Evolutionary conservation across 2,329 filamentous ascomycete genomes (phyloP).

Genomic region (Neofusicoccum cordaticola): DNA sequence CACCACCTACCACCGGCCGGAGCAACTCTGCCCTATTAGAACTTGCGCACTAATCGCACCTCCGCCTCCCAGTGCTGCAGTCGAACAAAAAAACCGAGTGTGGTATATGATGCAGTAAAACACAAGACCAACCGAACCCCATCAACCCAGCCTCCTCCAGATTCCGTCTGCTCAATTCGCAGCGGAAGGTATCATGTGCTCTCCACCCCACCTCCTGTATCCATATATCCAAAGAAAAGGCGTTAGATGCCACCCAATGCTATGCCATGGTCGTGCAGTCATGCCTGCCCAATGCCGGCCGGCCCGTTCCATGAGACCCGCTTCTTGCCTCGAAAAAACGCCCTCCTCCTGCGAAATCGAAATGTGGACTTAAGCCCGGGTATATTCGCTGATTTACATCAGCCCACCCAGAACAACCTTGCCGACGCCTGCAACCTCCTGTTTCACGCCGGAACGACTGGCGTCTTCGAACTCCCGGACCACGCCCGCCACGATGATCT

Average conservation of each 20-base stretch:
- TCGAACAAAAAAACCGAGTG: not conserved
- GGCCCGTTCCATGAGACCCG: not conserved
- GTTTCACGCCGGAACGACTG: slow-evolving; percentile 70
- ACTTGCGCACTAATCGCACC: not conserved
- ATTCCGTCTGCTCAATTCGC: not conserved
- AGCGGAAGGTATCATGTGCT: slow-evolving; percentile 8
- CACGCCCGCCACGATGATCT: slow-evolving; percentile 81
- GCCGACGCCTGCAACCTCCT: slow-evolving; percentile 79
- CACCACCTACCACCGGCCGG: not conserved
- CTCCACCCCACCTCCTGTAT: not conserved
- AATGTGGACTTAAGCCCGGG: not conserved
- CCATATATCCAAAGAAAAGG: not conserved
- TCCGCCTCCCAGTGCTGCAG: not conserved
- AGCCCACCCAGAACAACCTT: slow-evolving; percentile 87
- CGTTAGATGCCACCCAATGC: slow-evolving; percentile 2
- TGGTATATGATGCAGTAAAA: slow-evolving; percentile 9
- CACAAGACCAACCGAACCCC: not conserved
- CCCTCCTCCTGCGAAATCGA: not conserved
- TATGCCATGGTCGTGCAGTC: slow-evolving; percentile 7
- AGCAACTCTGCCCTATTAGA: not conserved
- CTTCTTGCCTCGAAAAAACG: not conserved
- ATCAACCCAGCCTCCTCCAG: not conserved
- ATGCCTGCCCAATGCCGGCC: not conserved
- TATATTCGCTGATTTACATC: slow-evolving; percentile 49
- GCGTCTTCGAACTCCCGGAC: slow-evolving; percentile 92